Evolutionary conservation across 2,329 filamentous ascomycete genomes (phyloP).

Genomic region (Ilyonectria destructans): DNA sequence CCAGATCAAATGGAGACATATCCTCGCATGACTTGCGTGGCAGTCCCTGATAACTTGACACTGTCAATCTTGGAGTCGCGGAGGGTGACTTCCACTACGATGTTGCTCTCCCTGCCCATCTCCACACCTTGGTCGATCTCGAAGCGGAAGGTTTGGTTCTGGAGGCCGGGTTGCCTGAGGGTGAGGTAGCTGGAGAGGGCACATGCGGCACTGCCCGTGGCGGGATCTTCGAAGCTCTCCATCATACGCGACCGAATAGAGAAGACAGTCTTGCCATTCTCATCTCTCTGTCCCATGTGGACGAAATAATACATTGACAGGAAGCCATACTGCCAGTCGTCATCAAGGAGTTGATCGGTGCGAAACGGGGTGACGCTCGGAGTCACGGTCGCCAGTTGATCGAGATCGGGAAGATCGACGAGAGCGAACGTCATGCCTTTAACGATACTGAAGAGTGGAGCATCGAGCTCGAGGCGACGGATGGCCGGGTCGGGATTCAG

Average conservation of each 20-base stretch:
- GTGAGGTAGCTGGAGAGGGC: slow-evolving; percentile 71
- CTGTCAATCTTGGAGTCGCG: slow-evolving; percentile 51
- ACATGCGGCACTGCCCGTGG: slow-evolving; percentile 75
- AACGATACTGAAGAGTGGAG: slow-evolving; percentile 75
- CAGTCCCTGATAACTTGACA: slow-evolving; percentile 55
- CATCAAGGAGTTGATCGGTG: slow-evolving; percentile 60
- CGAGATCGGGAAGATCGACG: slow-evolving; percentile 73
- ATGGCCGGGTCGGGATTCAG: slow-evolving; percentile 52
- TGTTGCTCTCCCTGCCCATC: slow-evolving; percentile 74
- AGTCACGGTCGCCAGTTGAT: slow-evolving; percentile 66
- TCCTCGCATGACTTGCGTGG: slow-evolving; percentile 56
- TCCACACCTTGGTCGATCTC: slow-evolving; percentile 77
- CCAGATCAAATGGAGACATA: slow-evolving; percentile 48
- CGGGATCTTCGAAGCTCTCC: slow-evolving; percentile 70
- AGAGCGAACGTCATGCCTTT: slow-evolving; percentile 83
- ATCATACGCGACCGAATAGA: slow-evolving; percentile 75
- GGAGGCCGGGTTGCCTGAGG: slow-evolving; percentile 55
- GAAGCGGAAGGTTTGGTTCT: slow-evolving; percentile 58
- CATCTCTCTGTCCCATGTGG: slow-evolving; percentile 51
- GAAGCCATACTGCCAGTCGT: slow-evolving; percentile 71
- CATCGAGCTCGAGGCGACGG: slow-evolving; percentile 56
- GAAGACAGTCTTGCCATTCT: slow-evolving; percentile 48
- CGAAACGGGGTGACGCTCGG: slow-evolving; percentile 54
- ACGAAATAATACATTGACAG: slow-evolving; percentile 75
- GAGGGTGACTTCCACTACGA: slow-evolving; percentile 62